phyloP scores from a whole-genome alignment of 2,329 filamentous ascomycete species.

The Aspergillus persii region DNA sequence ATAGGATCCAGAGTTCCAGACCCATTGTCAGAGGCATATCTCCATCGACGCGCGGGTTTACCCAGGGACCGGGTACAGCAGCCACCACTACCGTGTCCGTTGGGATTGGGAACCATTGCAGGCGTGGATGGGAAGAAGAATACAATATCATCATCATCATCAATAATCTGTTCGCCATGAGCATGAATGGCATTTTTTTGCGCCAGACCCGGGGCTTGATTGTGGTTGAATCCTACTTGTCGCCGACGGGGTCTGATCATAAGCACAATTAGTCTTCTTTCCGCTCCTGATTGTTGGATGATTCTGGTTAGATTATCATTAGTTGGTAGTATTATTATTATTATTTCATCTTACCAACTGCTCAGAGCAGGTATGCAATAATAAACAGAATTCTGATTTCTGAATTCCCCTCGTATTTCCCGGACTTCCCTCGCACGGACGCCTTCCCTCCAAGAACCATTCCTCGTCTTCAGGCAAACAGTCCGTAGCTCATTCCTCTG shows the following conservation, averaged over 20 bases:
- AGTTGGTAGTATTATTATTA: too few relatives aligned
- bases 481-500: slow-evolving; percentile 6
- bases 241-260: neutral
- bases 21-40: neutral
- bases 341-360: too few relatives aligned
- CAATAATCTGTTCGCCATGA: neutral
- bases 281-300: neutral
- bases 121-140: neutral
- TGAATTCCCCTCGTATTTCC: neutral
- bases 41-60: neutral
- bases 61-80: neutral
- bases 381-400: neutral
- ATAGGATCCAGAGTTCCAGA: neutral
- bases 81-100: neutral
- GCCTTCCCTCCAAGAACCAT: neutral
- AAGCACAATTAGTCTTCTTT: neutral
- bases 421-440: slow-evolving; percentile 6
- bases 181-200: neutral
- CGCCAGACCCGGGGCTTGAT: neutral
- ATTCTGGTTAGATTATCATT: too few relatives aligned
- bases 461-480: slow-evolving; percentile 5
- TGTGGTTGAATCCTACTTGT: neutral
- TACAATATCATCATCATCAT: neutral
- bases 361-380: too few relatives aligned
- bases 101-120: neutral